Base-by-base conservation (phyloP, 176 grass and related monocot genomes). In the Zoysia pacifica region DNA sequence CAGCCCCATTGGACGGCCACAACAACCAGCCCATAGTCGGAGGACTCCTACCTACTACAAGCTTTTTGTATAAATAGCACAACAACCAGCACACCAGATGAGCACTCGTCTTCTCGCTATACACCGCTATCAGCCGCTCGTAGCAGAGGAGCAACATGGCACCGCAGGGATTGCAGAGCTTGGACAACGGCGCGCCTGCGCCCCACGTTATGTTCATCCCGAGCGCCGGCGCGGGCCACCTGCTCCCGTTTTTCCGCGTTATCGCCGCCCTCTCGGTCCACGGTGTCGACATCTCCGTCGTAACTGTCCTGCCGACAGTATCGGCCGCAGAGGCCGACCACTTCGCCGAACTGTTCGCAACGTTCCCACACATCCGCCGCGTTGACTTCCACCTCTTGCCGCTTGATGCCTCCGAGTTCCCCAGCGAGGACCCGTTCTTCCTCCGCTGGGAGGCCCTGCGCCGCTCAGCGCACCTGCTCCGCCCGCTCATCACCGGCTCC, bases 181-280 rank as follows among this genome's bases (percentile, higher is more conserved):
- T 28, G 28, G 35, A 2, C 41, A 7, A n/a, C 12, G 5, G 11
- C 53, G 16, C 47, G 42, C 28, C 28, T 28, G 28, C 28, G 28
- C 81, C 84, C 16, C 91, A 91, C 35, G 73, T 93, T 3, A 51
- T 81, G 53, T 83, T 93, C 68, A 11, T 97, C 62, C 91, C 93
- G 0, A 93, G 91, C 83, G 81, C 91, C 38, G 91, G 94, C 49
- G 93, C 93, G 88, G 94, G 86, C 39, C 94, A 97, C 62, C 58
- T 97, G 5, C 64, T 63, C 6, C 93, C 90, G 0, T 87, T 91
- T 67, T 67, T 71, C 73, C 91, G 91, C 78, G 64, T 97, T 42
- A 92, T 90, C 75, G 44, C 48, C 18, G 82, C 75, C 7, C 79
- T 97, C 6, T 73, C 77, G 1, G 4, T 0, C 73, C 40, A 50